A percentile compares a stretch with the other conserved stretches of the same genome.
Conservation (phyloP, 2,329 filamentous ascomycete species). For the Exophiala dermatitidis region DNA sequence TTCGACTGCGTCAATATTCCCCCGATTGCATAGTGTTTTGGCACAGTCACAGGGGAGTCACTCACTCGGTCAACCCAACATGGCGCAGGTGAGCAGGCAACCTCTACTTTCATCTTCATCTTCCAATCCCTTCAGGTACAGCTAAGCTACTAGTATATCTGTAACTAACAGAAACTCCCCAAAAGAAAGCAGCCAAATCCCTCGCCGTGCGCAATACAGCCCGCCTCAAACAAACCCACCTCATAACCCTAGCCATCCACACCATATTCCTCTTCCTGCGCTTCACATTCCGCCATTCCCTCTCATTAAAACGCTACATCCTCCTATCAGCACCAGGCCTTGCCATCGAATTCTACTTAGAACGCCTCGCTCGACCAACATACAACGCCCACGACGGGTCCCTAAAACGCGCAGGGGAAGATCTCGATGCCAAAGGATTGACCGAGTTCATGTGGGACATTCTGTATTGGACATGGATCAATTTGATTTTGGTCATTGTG, state of each 20-base stretch:
- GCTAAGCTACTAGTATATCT: too few species aligned
- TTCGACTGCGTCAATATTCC: neutral
- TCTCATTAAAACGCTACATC: slow-evolving; percentile 59
- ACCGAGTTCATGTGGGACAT: slow-evolving; percentile 99
- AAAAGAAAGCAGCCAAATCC: slow-evolving; percentile 46
- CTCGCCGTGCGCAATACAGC: slow-evolving; percentile 71
- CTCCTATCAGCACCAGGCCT: slow-evolving; percentile 68
- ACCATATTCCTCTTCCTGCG: slow-evolving; percentile 65
- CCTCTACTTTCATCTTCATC: neutral
- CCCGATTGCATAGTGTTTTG: too few species aligned
- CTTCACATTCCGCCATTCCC: slow-evolving; percentile 55
- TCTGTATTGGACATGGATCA: slow-evolving; percentile 87
- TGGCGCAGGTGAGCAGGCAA: neutral
- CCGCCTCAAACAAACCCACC: slow-evolving; percentile 72
- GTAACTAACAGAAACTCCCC: too few species aligned
- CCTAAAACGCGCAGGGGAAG: slow-evolving; percentile 74
- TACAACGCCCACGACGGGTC: slow-evolving; percentile 55
- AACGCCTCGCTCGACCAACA: slow-evolving; percentile 72
- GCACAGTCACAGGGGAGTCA: too few species aligned
- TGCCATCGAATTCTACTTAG: slow-evolving; percentile 76
- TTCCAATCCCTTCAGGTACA: neutral
- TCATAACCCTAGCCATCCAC: slow-evolving; percentile 67
- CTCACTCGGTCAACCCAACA: neutral
- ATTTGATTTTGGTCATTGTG: slow-evolving; percentile 61
- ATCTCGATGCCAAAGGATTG: slow-evolving; percentile 76